Conservation (phyloP, 805 yeast species). For the Saccharomycopsis javanensis region DNA sequence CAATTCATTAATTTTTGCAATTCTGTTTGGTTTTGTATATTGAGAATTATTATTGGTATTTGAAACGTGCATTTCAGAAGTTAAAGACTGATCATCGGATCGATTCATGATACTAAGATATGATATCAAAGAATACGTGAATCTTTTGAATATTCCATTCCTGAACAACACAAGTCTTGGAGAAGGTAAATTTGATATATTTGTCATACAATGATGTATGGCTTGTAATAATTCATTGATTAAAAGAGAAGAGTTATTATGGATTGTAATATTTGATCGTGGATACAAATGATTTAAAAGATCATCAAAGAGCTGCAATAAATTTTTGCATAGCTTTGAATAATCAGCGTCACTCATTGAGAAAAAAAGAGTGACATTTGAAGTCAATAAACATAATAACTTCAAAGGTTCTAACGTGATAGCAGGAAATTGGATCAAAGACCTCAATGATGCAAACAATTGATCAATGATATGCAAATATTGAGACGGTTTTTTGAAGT, state of each 20-base stretch:
- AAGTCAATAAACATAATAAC: slow-evolving; percentile 23
- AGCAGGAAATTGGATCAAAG: slow-evolving; percentile 13
- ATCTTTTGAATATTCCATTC: neutral
- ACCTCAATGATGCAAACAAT: neutral
- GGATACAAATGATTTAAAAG: neutral
- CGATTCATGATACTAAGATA: neutral
- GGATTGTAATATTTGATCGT: neutral
- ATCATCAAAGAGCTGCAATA: neutral
- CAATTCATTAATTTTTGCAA: neutral
- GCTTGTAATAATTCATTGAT: neutral
- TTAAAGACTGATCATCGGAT: neutral
- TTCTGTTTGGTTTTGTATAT: neutral
- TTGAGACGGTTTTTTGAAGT: slow-evolving; percentile 1
- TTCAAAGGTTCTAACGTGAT: slow-evolving; percentile 26
- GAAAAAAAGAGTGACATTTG: slow-evolving; percentile 20
- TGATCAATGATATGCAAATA: neutral
- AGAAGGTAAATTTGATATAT: slow-evolving; percentile 5
- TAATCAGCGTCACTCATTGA: slow-evolving; percentile 17
- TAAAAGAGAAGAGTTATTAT: neutral
- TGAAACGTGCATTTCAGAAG: neutral
- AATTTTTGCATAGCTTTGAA: neutral
- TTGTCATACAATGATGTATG: slow-evolving; percentile 14
- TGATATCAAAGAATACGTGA: slow-evolving; percentile 4
- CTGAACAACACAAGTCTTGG: slow-evolving; percentile 19
- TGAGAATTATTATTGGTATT: neutral